phyloP scores from a whole-genome alignment of 129 eudicot genomes.

The Centaurea solstitialis region DNA sequence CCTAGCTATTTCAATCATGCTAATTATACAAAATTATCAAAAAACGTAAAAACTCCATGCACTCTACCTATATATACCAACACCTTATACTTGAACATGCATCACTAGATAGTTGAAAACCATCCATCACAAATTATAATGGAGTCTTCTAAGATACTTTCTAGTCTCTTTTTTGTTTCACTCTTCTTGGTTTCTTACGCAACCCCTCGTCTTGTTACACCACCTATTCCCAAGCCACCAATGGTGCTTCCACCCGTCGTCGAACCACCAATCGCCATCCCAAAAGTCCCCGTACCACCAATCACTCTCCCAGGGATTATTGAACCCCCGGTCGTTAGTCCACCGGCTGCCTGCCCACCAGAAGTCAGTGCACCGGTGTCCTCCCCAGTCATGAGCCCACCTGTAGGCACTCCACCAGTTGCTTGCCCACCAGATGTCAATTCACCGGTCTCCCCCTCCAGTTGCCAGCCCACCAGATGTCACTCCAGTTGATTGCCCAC shows the following conservation, averaged over 20 bases:
- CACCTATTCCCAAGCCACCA: neutral
- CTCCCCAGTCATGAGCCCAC: neutral
- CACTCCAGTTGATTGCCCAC: too few relatives aligned
- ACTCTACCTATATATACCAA: constrained; percentile 21
- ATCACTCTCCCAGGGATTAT: neutral
- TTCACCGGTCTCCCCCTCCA: too few relatives aligned
- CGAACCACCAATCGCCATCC: constrained; percentile 5
- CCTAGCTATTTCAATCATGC: neutral
- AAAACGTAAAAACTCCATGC: constrained; percentile 3
- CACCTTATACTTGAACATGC: neutral
- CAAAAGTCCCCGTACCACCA: neutral
- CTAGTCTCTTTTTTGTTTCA: constrained; percentile 64
- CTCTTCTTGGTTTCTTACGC: constrained; percentile 55
- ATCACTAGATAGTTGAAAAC: neutral
- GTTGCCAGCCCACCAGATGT: too few relatives aligned
- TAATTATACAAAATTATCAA: neutral
- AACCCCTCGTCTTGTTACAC: constrained; percentile 26
- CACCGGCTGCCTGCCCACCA: constrained; percentile 28
- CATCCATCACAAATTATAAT: constrained; percentile 19
- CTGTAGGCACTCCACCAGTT: too few relatives aligned
- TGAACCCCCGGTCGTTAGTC: constrained; percentile 1
- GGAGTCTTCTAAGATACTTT: constrained; percentile 51
- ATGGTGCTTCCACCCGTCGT: constrained; percentile 10
- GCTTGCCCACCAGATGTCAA: constrained; percentile 7
- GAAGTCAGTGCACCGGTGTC: neutral